Evolutionary conservation across 495 filamentous ascomycete genomes (phyloP), one percentile per base, ranked within the genome.

Genomic region (Lindgomyces ingoldianus): DNA sequence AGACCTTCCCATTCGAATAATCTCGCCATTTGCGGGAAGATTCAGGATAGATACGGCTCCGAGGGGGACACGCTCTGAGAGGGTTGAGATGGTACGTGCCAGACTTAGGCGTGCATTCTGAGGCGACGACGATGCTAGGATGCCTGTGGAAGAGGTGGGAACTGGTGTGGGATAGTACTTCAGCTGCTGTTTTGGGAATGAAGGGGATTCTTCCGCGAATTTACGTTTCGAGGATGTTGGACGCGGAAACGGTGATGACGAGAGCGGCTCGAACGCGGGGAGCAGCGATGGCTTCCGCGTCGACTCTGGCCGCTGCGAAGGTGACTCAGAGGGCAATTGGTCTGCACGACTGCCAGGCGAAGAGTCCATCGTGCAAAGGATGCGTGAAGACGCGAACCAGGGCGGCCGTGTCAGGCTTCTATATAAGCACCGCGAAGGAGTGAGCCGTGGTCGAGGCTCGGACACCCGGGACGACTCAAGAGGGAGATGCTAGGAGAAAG

Each of bases 241-340:
- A 59, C 72, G 74, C 19, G 72, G 74, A 41, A 93, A 83, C 25
- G 93, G 94, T 29, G 93, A 96, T 12, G 92, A 95, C 52, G 90
- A 93, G 57, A 89, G 81, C 30, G 91, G 94, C 77, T 98, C 94
- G 76, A 98, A 96, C 4, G 94, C 88, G 60, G 94, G 94, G 39
- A 98, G 84, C 50, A 98, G 76, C 58, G 91, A 84, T 18, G 89
- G 82, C 60, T 65, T 65, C 48, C 60, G 67, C 57, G 54, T 46
- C 6, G 25, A 33, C 41, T 64, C 68, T 6, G 55, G 39, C 18
- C 44, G 64, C 64, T 21, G 39, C 25, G 50, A 22, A 26, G 39
- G 33, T 18, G 60, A 9, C 14, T 55, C 58, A 44, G 55, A 51
- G n/a, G 49, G 36, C 50, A 62, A 46, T 53, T 60, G 68, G 16